Base-by-base conservation (phyloP, 345 rosid species). In the Heritiera fomes region DNA sequence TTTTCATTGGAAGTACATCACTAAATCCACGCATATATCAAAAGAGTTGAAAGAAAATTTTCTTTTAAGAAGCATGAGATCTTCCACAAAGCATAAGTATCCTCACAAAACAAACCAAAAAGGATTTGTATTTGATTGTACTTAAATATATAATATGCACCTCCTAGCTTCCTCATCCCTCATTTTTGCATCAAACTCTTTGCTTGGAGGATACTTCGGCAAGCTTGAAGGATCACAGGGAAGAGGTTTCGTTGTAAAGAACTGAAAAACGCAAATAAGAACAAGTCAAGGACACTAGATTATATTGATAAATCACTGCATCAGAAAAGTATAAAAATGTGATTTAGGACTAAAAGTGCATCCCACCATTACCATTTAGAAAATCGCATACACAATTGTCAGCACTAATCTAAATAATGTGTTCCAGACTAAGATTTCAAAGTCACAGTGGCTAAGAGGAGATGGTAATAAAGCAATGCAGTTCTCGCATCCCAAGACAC, bases 181-280 rank as follows among this genome's bases (percentile, higher is more conserved):
- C 77, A 93, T 77, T 84, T 94, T 95, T 23, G 97, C 99, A 82
- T 95, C 98, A 55, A 95, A 89, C 87, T 92, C 98, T 89, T 93
- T 92, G 93, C 97, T 93, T 47, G 99, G 97, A 81, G 98, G 97
- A 89, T 94, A 96, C 83, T 86, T 92, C 1, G 98, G 99, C 90
- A 96, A 90, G 82, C 93, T 94, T 75, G 94, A 91, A 83, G 99
- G 98, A 85, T 90, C 91, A 84, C 99, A 96, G 18, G 99, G 98
- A 82, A 92, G 85, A 28, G 99, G 99, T 78, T 89, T 94, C 47
- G 83, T 83, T 23, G 82, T 71, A 75, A 96, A 92, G 91, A 96
- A 96, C 97, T 94, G 90, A 58, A 80, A 55, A 80, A 63, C 58
- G 70, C 77, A 79, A 69, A 68, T 34, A 45, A 71, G 17, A 58